Evolutionary conservation across 441 rosid species (phyloP), one percentile per base, ranked within the genome.

Genomic region (Syzygium syzygioides): DNA sequence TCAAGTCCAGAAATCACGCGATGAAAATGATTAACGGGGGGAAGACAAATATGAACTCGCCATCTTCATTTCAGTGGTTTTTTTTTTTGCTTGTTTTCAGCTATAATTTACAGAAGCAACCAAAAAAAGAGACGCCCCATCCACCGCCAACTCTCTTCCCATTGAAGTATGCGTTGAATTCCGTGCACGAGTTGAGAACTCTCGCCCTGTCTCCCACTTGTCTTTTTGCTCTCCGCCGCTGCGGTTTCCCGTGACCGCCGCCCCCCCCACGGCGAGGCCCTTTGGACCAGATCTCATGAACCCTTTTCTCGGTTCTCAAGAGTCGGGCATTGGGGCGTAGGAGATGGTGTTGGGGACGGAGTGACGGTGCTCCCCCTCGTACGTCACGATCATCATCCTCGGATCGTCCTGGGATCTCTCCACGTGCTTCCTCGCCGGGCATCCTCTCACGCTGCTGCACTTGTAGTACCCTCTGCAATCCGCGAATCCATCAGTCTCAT

Each of bases 331-430:
- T 14, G 83, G 50, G 83, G n/a, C 83, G 83, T 41, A 76, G 83
- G 83, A 91, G 88, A 85, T 87, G 90, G 86, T 34, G n/a, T 57
- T 76, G 34, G 48, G 48, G n/a, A 86, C 85, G 34, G 83, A 86
- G 87, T 89, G 90, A 19, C 90, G 86, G 86, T 89, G 90, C 62
- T 89, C 90, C 25, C 88, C 88, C 87, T 89, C 90, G 90, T 89
- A 89, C 18, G 90, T 89, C 79, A 89, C 88, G 83, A 79, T 86
- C 86, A 86, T 34, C 88, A 86, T 62, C 86, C 83, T 34, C 26
- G 90, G 90, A 60, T 89, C 90, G 86, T 89, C 90, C 80, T 79
- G 90, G 59, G 90, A 88, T 59, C 89, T 59, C 89, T 88, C 89
- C 59, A 88, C 87, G 50, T 84, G 68, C 57, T 88, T 88, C 59